Evolutionary conservation across 805 yeast species (phyloP).

Genomic region (Wickerhamomyces mucosus): DNA sequence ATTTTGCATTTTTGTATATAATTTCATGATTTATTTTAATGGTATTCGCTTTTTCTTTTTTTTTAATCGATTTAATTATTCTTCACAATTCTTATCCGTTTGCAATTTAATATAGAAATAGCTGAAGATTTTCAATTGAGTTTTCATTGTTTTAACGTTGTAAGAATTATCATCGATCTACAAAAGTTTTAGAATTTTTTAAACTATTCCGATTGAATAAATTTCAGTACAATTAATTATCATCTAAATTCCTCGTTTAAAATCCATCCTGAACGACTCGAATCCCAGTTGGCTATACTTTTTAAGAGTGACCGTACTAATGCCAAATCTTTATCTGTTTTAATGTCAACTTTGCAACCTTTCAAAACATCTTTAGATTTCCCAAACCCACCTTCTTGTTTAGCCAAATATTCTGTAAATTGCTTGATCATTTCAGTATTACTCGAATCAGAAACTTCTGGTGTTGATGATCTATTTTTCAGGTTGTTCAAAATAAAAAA

Average conservation of each 20-base stretch:
- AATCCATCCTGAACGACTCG: slow-evolving; percentile 50
- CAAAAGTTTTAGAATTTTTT: no score
- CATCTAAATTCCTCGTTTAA: slow-evolving; percentile 43
- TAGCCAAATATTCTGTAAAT: slow-evolving; percentile 30
- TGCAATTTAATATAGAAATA: no score
- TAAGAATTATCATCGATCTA: no score
- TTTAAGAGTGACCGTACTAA: slow-evolving; percentile 59
- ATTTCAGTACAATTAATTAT: background rate
- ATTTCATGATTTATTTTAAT: no score
- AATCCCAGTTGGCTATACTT: slow-evolving; percentile 61
- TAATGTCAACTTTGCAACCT: slow-evolving; percentile 28
- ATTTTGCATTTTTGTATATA: no score
- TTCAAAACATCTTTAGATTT: slow-evolving; percentile 39
- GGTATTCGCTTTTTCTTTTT: slow-evolving; percentile 2
- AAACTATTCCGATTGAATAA: no score
- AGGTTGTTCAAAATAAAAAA: slow-evolving; percentile 39
- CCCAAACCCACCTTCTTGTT: slow-evolving; percentile 30
- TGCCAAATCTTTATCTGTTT: slow-evolving; percentile 45
- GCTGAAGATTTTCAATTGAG: no score
- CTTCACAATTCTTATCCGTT: background rate
- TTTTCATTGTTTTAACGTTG: no score
- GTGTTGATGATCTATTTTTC: slow-evolving; percentile 22
- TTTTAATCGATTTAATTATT: slow-evolving; percentile 1
- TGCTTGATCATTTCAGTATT: slow-evolving; percentile 22
- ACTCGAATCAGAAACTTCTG: slow-evolving; percentile 2